A percentile compares a stretch with the other conserved stretches of the same genome.
These are phyloP conservation scores for Cyberlindnera petersonii DNA, from an alignment of 805 yeast species.

Conservation along the genomic window DNA sequence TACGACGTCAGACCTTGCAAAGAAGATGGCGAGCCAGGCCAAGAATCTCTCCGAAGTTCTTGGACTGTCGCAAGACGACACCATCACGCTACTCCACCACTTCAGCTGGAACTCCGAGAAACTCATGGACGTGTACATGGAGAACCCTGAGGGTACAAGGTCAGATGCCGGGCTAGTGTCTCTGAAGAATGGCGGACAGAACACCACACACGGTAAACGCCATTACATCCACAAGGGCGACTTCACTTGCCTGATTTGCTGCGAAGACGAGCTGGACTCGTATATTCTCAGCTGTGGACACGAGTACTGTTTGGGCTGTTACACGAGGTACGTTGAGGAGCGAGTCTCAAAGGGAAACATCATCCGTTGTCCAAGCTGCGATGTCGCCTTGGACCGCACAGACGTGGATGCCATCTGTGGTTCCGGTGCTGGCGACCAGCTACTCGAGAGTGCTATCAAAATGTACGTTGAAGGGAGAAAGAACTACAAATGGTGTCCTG, in stretches of 20 bases:
- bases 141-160: slow-evolving; percentile 35
- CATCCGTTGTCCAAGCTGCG: slow-evolving; percentile 64
- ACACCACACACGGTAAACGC: slow-evolving; percentile 1
- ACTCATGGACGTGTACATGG: slow-evolving; percentile 52
- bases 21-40: slow-evolving; percentile 26
- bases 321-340: slow-evolving; percentile 51
- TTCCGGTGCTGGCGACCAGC: slow-evolving; percentile 27
- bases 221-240: slow-evolving; percentile 8
- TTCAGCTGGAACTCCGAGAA: slow-evolving; percentile 59
- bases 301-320: slow-evolving; percentile 66
- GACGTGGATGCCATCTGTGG: slow-evolving; percentile 43
- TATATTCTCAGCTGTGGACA: slow-evolving; percentile 69
- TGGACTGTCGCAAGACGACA: slow-evolving; percentile 35
- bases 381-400: slow-evolving; percentile 33
- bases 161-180: slow-evolving; percentile 33
- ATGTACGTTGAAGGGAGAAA: slow-evolving; percentile 49
- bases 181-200: neutral
- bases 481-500: slow-evolving; percentile 74
- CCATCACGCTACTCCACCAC: slow-evolving; percentile 42
- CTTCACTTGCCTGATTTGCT: slow-evolving; percentile 67
- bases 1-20: slow-evolving; percentile 29
- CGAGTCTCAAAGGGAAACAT: slow-evolving; percentile 39
- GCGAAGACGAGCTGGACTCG: slow-evolving; percentile 45
- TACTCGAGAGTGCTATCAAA: slow-evolving; percentile 38
- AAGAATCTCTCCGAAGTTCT: slow-evolving; percentile 34